Conservation (phyloP, 1,139 yeast species). For the Yamadazyma mexicana region DNA sequence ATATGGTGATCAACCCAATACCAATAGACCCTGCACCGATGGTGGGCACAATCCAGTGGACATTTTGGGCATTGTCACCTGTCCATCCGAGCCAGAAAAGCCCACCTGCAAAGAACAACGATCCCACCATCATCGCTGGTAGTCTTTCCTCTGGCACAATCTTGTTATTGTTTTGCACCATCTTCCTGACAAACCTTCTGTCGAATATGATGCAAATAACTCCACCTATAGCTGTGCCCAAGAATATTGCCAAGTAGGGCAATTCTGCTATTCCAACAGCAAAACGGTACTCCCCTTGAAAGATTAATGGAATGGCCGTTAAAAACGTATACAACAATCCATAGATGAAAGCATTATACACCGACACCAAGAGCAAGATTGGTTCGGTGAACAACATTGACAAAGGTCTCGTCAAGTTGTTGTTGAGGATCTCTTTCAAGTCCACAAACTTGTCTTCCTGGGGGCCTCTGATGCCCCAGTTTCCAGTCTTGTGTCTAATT, state of each 20-base stretch:
- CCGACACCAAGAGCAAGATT: slow-evolving; percentile 60
- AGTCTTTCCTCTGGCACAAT: slow-evolving; percentile 78
- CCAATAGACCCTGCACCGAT: slow-evolving; percentile 71
- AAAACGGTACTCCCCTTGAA: slow-evolving; percentile 58
- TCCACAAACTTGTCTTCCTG: slow-evolving; percentile 68
- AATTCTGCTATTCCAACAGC: slow-evolving; percentile 52
- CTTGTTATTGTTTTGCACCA: slow-evolving; percentile 48
- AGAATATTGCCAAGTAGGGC: slow-evolving; percentile 58
- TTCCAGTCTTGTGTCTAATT: slow-evolving; percentile 52
- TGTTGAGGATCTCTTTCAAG: slow-evolving; percentile 61
- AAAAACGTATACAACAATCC: slow-evolving; percentile 65
- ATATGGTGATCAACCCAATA: slow-evolving; percentile 68
- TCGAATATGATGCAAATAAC: slow-evolving; percentile 26
- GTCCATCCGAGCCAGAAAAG: slow-evolving; percentile 84
- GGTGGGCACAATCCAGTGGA: slow-evolving; percentile 83
- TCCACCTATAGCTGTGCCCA: slow-evolving; percentile 67
- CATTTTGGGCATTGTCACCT: slow-evolving; percentile 61
- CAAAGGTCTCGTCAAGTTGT: slow-evolving; percentile 68
- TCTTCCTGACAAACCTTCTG: slow-evolving; percentile 19
- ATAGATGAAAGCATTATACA: slow-evolving; percentile 79
- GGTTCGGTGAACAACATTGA: slow-evolving; percentile 70
- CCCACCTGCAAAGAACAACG: slow-evolving; percentile 68
- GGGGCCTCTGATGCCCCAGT: slow-evolving; percentile 82
- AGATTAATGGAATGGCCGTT: slow-evolving; percentile 76
- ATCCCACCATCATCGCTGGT: slow-evolving; percentile 69